Conservation (phyloP, 2,329 filamentous ascomycete species). For the Aspergillus phoenicis region DNA sequence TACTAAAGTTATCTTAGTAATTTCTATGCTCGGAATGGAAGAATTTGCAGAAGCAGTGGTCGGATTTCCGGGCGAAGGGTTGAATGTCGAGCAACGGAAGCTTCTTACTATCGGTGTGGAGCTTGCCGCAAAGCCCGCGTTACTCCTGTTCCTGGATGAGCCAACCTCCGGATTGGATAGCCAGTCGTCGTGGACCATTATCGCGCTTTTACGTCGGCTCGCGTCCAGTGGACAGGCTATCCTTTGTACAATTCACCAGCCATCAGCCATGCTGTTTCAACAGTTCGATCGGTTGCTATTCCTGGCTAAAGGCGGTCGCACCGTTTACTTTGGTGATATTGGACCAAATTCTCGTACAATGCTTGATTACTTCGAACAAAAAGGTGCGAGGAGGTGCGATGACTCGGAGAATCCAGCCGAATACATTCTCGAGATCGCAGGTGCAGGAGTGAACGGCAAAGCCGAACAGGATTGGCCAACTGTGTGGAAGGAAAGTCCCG, state of each 20-base stretch:
- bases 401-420: no score
- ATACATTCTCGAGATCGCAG: no score
- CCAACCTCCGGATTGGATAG: constrained; percentile 88
- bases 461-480: no score
- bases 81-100: constrained; percentile 63
- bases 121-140: constrained; percentile 80
- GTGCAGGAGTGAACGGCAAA: no score
- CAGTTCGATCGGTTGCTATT: no score
- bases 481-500: no score
- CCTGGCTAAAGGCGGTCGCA: no score
- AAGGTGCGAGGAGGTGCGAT: no score
- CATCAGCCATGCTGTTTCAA: constrained; percentile 35
- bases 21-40: constrained; percentile 84
- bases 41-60: constrained; percentile 85
- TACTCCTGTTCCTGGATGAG: constrained; percentile 87
- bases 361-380: no score
- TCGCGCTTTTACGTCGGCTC: constrained; percentile 80
- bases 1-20: constrained; percentile 39
- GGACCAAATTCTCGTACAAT: no score
- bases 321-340: no score
- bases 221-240: constrained; percentile 85
- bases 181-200: constrained; percentile 87
- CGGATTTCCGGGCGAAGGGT: constrained; percentile 77
- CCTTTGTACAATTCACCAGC: constrained; percentile 91
- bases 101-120: constrained; percentile 90